phyloP scores from a whole-genome alignment of 2,329 filamentous ascomycete genomes.

The Colletotrichum sp. region DNA sequence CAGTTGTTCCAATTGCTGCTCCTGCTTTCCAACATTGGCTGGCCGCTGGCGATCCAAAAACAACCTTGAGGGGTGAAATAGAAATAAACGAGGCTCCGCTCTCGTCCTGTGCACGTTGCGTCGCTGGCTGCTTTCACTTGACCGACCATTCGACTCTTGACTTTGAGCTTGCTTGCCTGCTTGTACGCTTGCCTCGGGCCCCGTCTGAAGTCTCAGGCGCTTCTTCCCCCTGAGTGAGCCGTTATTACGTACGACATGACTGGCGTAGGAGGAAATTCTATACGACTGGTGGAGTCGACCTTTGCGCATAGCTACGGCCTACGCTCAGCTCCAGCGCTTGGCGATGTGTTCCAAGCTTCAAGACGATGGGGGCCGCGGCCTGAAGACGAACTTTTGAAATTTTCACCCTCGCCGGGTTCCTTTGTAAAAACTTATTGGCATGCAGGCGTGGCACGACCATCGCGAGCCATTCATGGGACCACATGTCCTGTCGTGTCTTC shows the following conservation, averaged over 20 bases:
- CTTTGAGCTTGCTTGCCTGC: neutral
- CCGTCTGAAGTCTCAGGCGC: neutral
- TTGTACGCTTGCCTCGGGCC: neutral
- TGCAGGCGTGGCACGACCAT: neutral
- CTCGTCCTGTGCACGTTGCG: neutral
- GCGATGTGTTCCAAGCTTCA: neutral
- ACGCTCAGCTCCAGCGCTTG: neutral
- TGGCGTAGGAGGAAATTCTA: neutral
- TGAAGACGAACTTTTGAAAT: constrained; percentile 11
- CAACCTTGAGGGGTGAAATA: constrained; percentile 2
- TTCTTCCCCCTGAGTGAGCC: neutral
- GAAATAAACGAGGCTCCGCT: constrained; percentile 11
- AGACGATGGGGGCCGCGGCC: neutral
- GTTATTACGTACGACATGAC: constrained; percentile 10
- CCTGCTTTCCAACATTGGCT: neutral
- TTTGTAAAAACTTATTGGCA: neutral
- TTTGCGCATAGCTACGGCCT: constrained; percentile 12
- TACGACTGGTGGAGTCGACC: constrained; percentile 1
- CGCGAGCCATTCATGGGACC: neutral
- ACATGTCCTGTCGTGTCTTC: neutral
- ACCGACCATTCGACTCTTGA: neutral
- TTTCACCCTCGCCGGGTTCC: neutral
- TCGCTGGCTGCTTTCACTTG: neutral
- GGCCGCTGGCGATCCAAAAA: neutral
- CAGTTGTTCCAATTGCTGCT: neutral